Conservation (phyloP, 2,329 filamentous ascomycete species). For the Cylindrodendrum hubeiense region DNA sequence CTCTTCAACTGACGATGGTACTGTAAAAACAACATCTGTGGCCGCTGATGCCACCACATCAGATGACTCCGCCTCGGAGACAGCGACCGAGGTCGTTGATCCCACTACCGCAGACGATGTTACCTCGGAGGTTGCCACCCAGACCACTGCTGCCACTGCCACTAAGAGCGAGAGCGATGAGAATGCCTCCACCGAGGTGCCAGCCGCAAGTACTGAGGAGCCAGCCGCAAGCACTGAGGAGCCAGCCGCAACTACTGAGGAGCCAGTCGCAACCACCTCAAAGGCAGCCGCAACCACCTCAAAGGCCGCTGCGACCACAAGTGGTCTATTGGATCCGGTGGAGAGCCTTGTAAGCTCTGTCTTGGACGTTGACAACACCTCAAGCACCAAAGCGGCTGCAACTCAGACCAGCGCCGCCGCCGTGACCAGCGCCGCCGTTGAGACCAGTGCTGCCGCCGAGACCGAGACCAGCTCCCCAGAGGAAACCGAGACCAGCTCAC, state of each 20-base stretch:
- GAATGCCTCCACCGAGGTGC: background rate
- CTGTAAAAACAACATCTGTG: no score
- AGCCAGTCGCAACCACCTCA: no score
- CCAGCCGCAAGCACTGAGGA: no score
- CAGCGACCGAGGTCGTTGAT: background rate
- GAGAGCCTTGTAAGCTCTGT: conserved; percentile 38
- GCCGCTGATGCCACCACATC: background rate
- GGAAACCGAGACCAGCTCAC: conserved; percentile 15
- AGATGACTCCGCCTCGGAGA: background rate
- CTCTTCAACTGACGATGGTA: background rate
- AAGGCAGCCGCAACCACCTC: conserved; percentile 29
- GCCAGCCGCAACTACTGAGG: no score
- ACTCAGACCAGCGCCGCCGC: conserved; percentile 7
- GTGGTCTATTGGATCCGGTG: conserved; percentile 36
- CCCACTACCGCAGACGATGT: background rate
- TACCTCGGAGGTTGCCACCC: background rate
- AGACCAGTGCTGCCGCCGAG: background rate
- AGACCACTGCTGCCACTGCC: background rate
- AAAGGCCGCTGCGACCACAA: no score
- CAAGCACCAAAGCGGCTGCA: no score
- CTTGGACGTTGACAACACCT: conserved; percentile 30
- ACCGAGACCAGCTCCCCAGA: background rate
- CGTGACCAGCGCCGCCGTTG: conserved; percentile 22
- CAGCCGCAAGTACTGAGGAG: no score
- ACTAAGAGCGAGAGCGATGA: background rate